Evolutionary conservation across 805 yeast species (phyloP).

Genomic region (Candida ortonii): DNA sequence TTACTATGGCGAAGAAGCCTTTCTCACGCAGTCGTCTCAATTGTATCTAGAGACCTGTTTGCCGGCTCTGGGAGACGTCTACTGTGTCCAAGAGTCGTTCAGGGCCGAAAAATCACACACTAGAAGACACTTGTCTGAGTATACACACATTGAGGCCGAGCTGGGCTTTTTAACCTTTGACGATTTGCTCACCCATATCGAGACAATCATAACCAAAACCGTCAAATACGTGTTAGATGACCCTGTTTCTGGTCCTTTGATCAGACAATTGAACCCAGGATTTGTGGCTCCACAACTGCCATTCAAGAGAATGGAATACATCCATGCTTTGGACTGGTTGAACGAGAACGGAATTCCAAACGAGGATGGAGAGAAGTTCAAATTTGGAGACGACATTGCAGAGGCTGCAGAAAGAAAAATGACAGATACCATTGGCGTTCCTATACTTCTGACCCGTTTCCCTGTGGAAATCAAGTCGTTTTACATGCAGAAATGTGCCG

Average conservation of each 20-base stretch:
- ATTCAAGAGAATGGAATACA: slow-evolving; percentile 87
- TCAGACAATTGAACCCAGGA: slow-evolving; percentile 88
- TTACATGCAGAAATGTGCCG: slow-evolving; percentile 92
- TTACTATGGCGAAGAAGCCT: slow-evolving; percentile 97
- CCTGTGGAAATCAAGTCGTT: slow-evolving; percentile 97
- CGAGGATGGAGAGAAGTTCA: slow-evolving; percentile 91
- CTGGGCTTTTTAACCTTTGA: slow-evolving; percentile 84
- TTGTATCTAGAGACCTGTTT: slow-evolving; percentile 93
- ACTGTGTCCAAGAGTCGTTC: slow-evolving; percentile 96
- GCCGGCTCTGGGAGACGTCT: slow-evolving; percentile 96
- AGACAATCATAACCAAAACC: slow-evolving; percentile 65
- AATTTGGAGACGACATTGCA: slow-evolving; percentile 98
- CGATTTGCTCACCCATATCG: slow-evolving; percentile 82
- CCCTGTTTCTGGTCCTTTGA: slow-evolving; percentile 87
- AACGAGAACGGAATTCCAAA: slow-evolving; percentile 91
- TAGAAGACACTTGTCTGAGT: slow-evolving; percentile 95
- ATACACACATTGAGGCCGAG: slow-evolving; percentile 96
- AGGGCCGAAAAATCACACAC: slow-evolving; percentile 99
- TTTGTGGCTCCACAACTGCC: slow-evolving; percentile 82
- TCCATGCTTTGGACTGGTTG: slow-evolving; percentile 91
- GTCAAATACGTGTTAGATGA: slow-evolving; percentile 80
- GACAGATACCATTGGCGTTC: slow-evolving; percentile 93
- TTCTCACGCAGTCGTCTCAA: slow-evolving; percentile 94
- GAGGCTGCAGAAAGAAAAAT: slow-evolving; percentile 99
- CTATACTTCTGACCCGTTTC: slow-evolving; percentile 89